Evolutionary conservation across 192 early-diverging fungal genomes (phyloP), one percentile per base, ranked within the genome.

Genomic region (Linnemannia hyalina): DNA sequence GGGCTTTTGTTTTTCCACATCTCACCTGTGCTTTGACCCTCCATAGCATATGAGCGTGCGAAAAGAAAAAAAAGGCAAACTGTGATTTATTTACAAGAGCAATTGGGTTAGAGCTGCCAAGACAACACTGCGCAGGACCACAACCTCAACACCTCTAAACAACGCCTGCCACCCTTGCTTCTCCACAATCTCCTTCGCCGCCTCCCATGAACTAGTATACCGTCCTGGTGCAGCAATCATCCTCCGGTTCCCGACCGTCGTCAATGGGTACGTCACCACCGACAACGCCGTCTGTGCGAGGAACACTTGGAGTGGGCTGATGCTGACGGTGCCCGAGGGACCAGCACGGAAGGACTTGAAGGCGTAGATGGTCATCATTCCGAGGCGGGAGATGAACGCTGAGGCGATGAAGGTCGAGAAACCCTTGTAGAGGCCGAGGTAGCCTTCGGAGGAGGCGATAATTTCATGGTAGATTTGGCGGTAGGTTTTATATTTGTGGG

Each of bases 201-300:
- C 83, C 46, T 85, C 83, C 74, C 78, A 85, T 2, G 83, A 85
- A 42, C 73, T 75, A 26, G 68, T 41, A 35, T 80, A 85, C 18
- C 83, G 78, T 26, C 78, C 83, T 10, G 75, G 75, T 0, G 26
- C 54, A 0, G 83, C 73, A 68, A 80, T 77, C 70, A 85, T 85
- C 40, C 83, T 70, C 13, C 83, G 74, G 38, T 80, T 70, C 6
- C 74, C 75, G 9, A 85, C 40, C 0, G 74, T 80, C 23, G 46
- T 80, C 69, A 85, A 73, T 0, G 83, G 83, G 44, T 85, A 80
- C 5, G 65, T 60, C 5, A 73, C 55, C 6, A 85, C 16, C 8
- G 76, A 35, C 10, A 85, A 16, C 0, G 55, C 23, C 0, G 83
- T 80, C 6, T 55, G 68, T 13, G 74, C n/a, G 3, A 68, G 35